Base-by-base conservation (phyloP, 2,329 filamentous ascomycete species). In the Daldinia sp. region DNA sequence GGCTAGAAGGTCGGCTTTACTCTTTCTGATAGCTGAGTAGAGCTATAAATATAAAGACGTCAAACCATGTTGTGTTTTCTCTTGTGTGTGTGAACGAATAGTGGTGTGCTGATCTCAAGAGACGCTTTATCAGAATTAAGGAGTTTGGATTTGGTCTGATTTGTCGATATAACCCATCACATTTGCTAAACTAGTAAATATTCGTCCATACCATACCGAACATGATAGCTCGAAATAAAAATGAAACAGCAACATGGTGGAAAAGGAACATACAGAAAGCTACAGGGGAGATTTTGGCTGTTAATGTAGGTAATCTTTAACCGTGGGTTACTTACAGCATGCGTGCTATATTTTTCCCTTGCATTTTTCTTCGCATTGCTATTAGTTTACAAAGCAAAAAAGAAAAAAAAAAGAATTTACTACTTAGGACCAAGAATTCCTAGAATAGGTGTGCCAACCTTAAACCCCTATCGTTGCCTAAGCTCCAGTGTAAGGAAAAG, bases 1-100 rank as follows among this genome's bases (percentile, higher is more conserved):
- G 59, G 56, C 58, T 51, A 54, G 59, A 57, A 60, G 34, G 55
- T 54, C 32, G 27, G 23, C 15, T 60, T 51, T 48, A 30, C 37
- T 29, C 53, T 25, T 29, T 19, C n/a, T 10, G 11, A 15, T n/a
- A 35, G 21, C 30, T 52, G 58, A 58, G 50, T 47, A 39, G 50
- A 55, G 45, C 17, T 23, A 34, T 55, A 21, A 50, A 59, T 47
- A 56, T 58, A 47, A 64, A 59, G 30, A 48, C 55, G 41, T 48
- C 5, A 48, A 48, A 29, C 29, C 15, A 45, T 47, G 11, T 3
- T 10, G 3, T 37, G 10, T 5, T 30, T 30, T 8, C 5, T 32
- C n/a, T 3, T 9, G 10, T 21, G 11, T 19, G 45, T 30, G 45
- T 30, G 8, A 48, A 21, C 4, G 19, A 3, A 30, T 21, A 10